Percentiles rank a stretch among this genome's conserved stretches.
phyloP scores from a whole-genome alignment of 2,329 filamentous ascomycete species.

The Pyrenophora seminiperda region DNA sequence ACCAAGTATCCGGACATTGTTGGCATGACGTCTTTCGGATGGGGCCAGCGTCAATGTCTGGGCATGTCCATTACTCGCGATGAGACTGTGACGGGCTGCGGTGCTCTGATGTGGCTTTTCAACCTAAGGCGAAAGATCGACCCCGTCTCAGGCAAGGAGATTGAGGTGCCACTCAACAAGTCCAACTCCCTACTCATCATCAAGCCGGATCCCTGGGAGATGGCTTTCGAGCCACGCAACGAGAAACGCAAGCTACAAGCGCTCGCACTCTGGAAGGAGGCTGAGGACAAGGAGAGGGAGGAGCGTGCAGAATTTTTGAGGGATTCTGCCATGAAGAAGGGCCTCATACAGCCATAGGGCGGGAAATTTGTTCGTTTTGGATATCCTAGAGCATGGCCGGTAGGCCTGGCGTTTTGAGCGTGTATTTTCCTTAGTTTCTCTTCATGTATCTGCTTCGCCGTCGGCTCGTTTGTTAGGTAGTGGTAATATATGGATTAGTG shows the following conservation, averaged over 20 bases:
- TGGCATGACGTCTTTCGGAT: constrained; percentile 68
- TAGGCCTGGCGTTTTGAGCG: constrained; percentile 8
- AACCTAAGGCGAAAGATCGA: constrained; percentile 57
- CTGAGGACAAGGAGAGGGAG: constrained; percentile 44
- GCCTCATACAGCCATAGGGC: constrained; percentile 8
- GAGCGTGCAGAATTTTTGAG: constrained; percentile 46
- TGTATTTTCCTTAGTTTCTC: neutral
- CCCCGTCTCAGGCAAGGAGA: constrained; percentile 47
- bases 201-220: constrained; percentile 61
- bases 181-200: constrained; percentile 63
- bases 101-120: constrained; percentile 56
- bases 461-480: neutral
- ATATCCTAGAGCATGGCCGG: constrained; percentile 1
- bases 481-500: neutral
- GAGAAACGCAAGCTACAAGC: constrained; percentile 43
- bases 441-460: neutral
- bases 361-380: neutral
- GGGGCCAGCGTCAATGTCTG: constrained; percentile 66
- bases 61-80: constrained; percentile 67
- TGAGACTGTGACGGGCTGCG: constrained; percentile 58
- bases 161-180: constrained; percentile 56
- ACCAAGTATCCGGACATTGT: constrained; percentile 67
- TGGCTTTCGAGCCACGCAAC: constrained; percentile 60
- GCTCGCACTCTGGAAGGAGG: constrained; percentile 41
- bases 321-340: constrained; percentile 26